These are phyloP conservation scores for Solanum virginianum DNA, from an alignment of 257 asterid species.

Conservation along the genomic window DNA sequence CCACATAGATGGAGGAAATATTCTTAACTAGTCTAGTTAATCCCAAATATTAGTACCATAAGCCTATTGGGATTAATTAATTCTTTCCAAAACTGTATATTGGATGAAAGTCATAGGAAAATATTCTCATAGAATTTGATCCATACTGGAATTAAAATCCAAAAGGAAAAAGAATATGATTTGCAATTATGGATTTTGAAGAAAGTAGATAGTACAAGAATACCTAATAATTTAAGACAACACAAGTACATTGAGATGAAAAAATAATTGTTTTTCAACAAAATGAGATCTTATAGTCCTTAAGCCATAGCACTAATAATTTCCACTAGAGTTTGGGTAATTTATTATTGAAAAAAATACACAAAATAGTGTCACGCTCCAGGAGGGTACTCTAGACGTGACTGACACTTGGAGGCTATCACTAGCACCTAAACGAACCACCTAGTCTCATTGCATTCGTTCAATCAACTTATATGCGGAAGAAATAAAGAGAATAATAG, in stretches of 20 bases:
- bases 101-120: neutral
- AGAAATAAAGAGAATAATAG: too few species aligned
- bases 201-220: neutral
- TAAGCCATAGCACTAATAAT: neutral
- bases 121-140: neutral
- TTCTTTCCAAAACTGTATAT: neutral
- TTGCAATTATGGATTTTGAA: neutral
- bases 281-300: neutral
- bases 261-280: neutral
- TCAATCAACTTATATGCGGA: too few species aligned
- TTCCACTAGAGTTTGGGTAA: neutral
- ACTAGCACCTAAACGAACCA: too few species aligned
- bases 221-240: neutral
- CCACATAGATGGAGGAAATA: neutral
- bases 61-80: neutral
- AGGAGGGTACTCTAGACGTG: too few species aligned
- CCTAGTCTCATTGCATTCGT: too few species aligned
- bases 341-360: too few species aligned
- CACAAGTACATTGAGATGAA: neutral
- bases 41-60: neutral
- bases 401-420: too few species aligned
- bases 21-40: neutral
- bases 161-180: neutral
- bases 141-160: neutral
- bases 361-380: too few species aligned